Percentiles rank a stretch among this genome's conserved stretches.
These are phyloP conservation scores for Corymbia maculata DNA, from an alignment of 345 rosid species.

Conservation along the genomic window DNA sequence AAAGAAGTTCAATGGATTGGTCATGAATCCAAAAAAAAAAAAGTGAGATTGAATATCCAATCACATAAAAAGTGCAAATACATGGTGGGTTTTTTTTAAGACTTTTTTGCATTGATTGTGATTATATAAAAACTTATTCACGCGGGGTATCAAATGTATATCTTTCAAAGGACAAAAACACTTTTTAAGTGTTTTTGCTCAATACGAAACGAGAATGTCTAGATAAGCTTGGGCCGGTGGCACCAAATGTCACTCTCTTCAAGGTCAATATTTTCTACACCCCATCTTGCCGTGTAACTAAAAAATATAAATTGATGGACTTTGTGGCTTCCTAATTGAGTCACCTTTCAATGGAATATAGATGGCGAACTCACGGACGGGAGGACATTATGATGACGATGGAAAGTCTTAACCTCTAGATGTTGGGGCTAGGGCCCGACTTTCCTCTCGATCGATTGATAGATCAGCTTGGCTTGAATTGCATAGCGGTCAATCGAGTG, in stretches of 20 bases:
- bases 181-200: neutral
- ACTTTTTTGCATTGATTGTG: neutral
- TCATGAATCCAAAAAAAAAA: neutral
- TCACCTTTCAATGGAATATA: neutral
- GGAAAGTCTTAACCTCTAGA: neutral
- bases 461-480: neutral
- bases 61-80: neutral
- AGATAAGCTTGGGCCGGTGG: neutral
- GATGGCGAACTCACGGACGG: neutral
- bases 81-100: neutral
- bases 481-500: neutral
- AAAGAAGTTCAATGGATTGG: neutral
- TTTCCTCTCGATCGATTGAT: neutral
- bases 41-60: neutral
- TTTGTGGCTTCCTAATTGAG: neutral
- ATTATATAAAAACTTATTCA: neutral
- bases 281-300: neutral
- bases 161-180: neutral
- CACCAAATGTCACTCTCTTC: neutral
- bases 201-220: neutral
- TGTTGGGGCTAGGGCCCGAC: neutral
- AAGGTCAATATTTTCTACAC: neutral
- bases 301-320: neutral
- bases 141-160: no score
- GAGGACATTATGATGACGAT: neutral